phyloP scores from a whole-genome alignment of 192 early-diverging fungal genomes.

The Coemansia sp. region DNA sequence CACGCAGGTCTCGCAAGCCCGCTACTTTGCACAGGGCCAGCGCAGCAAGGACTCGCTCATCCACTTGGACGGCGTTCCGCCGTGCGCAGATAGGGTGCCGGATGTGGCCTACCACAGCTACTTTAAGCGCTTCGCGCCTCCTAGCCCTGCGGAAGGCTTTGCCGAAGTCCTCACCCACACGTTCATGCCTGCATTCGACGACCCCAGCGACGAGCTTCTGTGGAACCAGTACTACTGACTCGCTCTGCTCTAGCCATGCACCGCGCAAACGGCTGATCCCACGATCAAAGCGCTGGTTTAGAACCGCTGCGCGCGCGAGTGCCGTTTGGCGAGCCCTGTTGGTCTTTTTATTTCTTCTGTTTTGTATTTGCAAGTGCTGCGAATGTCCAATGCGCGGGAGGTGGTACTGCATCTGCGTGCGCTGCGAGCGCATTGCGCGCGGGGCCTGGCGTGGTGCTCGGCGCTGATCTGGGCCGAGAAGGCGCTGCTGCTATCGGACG shows the following conservation, averaged over 20 bases:
- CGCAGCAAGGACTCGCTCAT: neutral
- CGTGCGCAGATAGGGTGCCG: constrained; percentile 13
- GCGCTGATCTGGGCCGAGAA: constrained; percentile 47
- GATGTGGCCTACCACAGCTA: constrained; percentile 37
- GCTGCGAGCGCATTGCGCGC: constrained; percentile 32
- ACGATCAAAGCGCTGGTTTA: no score
- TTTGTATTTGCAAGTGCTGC: neutral
- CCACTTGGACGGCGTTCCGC: constrained; percentile 1
- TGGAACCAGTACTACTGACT: constrained; percentile 35
- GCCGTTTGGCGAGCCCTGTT: neutral
- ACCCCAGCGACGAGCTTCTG: constrained; percentile 15
- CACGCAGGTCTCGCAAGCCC: constrained; percentile 38
- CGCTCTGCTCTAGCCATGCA: no score
- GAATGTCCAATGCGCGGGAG: constrained; percentile 21
- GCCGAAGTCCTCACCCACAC: constrained; percentile 9
- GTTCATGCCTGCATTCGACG: constrained; percentile 27
- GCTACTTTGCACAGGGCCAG: constrained; percentile 5
- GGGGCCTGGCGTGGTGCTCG: constrained; percentile 40
- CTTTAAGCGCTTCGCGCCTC: constrained; percentile 31
- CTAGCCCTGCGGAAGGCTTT: constrained; percentile 19
- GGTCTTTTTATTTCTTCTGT: neutral
- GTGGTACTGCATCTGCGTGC: constrained; percentile 31
- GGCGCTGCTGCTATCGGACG: constrained; percentile 21
- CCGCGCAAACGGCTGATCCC: no score
- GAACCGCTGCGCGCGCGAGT: no score